phyloP scores from a whole-genome alignment of 2,329 filamentous ascomycete species.

The Eutypella sp. region DNA sequence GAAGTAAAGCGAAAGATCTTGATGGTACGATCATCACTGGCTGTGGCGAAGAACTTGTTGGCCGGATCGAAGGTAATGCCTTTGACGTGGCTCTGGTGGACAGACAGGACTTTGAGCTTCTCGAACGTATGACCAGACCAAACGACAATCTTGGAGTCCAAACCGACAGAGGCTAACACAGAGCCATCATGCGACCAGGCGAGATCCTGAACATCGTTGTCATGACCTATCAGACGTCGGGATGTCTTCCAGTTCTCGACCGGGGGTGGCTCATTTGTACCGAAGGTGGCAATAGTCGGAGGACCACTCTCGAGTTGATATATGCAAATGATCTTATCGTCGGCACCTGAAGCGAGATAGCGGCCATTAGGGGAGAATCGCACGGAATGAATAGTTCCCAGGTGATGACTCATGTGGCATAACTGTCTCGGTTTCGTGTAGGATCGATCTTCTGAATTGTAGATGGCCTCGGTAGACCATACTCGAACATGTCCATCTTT shows the following conservation, averaged over 20 bases:
- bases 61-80: slow-evolving; percentile 97
- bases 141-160: slow-evolving; percentile 96
- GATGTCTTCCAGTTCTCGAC: slow-evolving; percentile 98
- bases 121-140: slow-evolving; percentile 99
- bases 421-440: slow-evolving; percentile 84
- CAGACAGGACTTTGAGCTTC: slow-evolving; percentile 87
- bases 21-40: slow-evolving; percentile 93
- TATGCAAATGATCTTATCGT: slow-evolving; percentile 98
- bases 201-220: slow-evolving; percentile 97
- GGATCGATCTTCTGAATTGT: slow-evolving; percentile 67
- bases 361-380: slow-evolving; percentile 93
- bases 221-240: slow-evolving; percentile 88
- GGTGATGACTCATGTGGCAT: slow-evolving; percentile 97
- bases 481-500: slow-evolving; percentile 92
- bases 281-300: slow-evolving; percentile 68
- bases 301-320: slow-evolving; percentile 84
- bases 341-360: slow-evolving; percentile 93
- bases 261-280: slow-evolving; percentile 81
- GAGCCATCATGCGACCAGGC: slow-evolving; percentile 97
- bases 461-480: slow-evolving; percentile 94
- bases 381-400: slow-evolving; percentile 94
- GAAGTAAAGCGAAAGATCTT: slow-evolving; percentile 95
- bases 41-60: slow-evolving; percentile 98
- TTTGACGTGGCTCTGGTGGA: slow-evolving; percentile 97
- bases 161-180: slow-evolving; percentile 87